Conservation (phyloP, 2,329 filamentous ascomycete species). For the Paramyrothecium sp. region DNA sequence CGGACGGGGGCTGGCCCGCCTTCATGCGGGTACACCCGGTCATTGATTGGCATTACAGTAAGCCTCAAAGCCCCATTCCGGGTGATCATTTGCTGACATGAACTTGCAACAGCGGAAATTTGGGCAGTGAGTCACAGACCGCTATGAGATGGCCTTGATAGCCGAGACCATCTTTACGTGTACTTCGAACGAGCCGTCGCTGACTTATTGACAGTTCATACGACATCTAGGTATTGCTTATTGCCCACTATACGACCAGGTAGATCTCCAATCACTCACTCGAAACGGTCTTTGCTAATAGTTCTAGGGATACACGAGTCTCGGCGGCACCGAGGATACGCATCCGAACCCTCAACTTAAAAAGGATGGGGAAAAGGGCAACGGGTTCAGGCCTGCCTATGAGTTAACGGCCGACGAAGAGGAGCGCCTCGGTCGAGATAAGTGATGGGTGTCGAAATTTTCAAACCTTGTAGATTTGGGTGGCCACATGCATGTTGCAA, state of each 20-base stretch:
- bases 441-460: slow-evolving; percentile 20
- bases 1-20: slow-evolving; percentile 83
- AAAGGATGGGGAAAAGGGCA: slow-evolving; percentile 27
- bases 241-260: slow-evolving; percentile 77
- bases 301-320: slow-evolving; percentile 72
- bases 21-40: slow-evolving; percentile 95
- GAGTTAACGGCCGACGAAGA: slow-evolving; percentile 72
- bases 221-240: slow-evolving; percentile 77
- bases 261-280: slow-evolving; percentile 18
- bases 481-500: not conserved
- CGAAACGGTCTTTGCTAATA: not conserved
- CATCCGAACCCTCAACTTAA: slow-evolving; percentile 79
- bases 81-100: not conserved
- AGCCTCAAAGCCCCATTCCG: not conserved
- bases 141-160: no score
- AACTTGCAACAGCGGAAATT: slow-evolving; percentile 59
- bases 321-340: slow-evolving; percentile 90
- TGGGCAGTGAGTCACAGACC: slow-evolving; percentile 71
- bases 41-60: slow-evolving; percentile 90
- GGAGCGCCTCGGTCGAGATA: slow-evolving; percentile 74
- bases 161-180: no score
- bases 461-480: not conserved
- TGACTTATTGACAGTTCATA: slow-evolving; percentile 61
- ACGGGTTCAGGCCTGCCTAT: slow-evolving; percentile 68
- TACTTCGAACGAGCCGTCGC: no score